Base-by-base conservation (phyloP, 139 green algal species). In the Chlamydomonas asymmetrica region DNA sequence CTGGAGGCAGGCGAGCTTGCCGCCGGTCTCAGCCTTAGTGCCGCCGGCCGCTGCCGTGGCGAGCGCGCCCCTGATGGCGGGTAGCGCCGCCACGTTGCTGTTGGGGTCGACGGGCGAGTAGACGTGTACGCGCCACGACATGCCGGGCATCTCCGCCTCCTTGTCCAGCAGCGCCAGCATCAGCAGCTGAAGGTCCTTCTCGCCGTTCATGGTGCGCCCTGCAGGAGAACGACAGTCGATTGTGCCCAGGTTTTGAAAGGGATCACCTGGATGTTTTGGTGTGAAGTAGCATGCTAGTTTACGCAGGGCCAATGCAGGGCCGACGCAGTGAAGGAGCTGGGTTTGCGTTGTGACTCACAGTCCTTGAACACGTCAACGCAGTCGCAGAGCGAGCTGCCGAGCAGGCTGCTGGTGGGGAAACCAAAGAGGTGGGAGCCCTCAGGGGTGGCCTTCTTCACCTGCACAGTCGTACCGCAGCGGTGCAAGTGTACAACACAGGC, bases 131-230 rank as follows among this genome's bases (percentile, higher is more conserved):
- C 66, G 66, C 66, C 66, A 73, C 27, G 66, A 73, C 6, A 49
- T 13, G 25, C 75, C 65, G 31, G 71, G 71, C 71, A 68, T 70
- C 29, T 57, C 71, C 38, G 62, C 59, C 43, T 78, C 71, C n/a
- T 78, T 68, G 5, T 78, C 71, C 41, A 78, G 60, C 27, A 78
- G 61, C 2, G 71, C 57, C 59, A 78, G 71, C 40, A 78, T 37
- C n/a, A 78, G 31, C 40, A 78, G 38, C 59, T 70, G 57, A 59
- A 78, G 5, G 9, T 68, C 56, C 5, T 4, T 20, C 23, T 63
- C 38, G 22, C 41, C 71, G 8, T 4, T 63, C 49, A 59, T 59
- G 49, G 29, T 59, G 49, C 22, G 49, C 4, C 27, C 29, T 71
- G 40, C 39, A 4, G 57, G 13, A 13, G 13, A 54, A 54, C 45